phyloP scores from a whole-genome alignment of 1,284 basidiomycete species.

The Volvariella volvacea region DNA sequence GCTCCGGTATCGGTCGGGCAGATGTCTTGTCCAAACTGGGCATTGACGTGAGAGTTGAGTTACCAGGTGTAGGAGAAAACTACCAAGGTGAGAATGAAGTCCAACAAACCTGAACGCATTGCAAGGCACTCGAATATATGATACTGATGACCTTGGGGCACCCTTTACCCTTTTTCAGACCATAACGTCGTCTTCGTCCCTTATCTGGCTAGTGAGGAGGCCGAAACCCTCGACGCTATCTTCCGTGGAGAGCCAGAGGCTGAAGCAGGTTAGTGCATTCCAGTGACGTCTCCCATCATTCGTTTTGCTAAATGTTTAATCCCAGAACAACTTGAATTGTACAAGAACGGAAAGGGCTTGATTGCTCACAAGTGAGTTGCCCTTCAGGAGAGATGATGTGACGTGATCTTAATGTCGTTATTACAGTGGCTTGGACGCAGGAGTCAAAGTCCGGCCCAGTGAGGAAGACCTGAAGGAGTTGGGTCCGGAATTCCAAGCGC shows the following conservation, averaged over 20 bases:
- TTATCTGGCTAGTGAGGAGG: conserved; percentile 5
- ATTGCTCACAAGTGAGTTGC: conserved; percentile 7
- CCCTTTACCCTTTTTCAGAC: conserved; percentile 2
- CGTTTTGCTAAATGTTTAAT: not conserved
- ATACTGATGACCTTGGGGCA: not conserved
- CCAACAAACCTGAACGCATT: not conserved
- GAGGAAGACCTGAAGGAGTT: conserved; percentile 34
- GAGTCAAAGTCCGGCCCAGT: conserved; percentile 42
- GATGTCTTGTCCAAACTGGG: conserved; percentile 25
- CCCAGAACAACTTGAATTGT: conserved; percentile 2
- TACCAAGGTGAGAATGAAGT: conserved; percentile 28
- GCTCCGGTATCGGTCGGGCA: conserved; percentile 26
- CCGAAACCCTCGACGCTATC: conserved; percentile 7
- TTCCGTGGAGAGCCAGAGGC: conserved; percentile 5
- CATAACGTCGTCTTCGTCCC: conserved; percentile 4
- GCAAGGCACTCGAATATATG: not conserved
- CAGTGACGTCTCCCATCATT: not conserved
- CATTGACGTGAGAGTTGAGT: conserved; percentile 26
- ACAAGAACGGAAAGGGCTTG: conserved; percentile 2
- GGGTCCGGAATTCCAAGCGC: conserved; percentile 33
- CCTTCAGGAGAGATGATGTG: too few species aligned
- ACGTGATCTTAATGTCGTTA: not conserved
- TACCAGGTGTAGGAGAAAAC: conserved; percentile 41
- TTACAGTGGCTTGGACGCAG: conserved; percentile 25
- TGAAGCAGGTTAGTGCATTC: conserved; percentile 3